phyloP scores from a whole-genome alignment of 1,284 basidiomycete species.

The Boletellus sp. region DNA sequence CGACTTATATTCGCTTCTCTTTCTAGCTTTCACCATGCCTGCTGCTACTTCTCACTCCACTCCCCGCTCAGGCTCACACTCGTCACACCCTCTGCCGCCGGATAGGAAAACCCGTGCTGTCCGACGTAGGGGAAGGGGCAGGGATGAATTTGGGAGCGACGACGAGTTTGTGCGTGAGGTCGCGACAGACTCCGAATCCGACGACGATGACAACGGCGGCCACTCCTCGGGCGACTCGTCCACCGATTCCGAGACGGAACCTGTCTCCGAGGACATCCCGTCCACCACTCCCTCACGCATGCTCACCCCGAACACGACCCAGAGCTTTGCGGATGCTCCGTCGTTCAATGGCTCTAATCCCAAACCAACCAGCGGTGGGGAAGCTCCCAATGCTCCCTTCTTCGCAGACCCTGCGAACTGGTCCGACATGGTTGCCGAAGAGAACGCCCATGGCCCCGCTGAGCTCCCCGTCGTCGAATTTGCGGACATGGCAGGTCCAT shows the following conservation, averaged over 20 bases:
- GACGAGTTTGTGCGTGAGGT: constrained; percentile 70
- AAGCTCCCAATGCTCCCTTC: constrained; percentile 44
- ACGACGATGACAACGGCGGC: constrained; percentile 55
- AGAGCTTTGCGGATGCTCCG: constrained; percentile 46
- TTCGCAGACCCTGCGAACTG: constrained; percentile 56
- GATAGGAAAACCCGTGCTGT: constrained; percentile 49
- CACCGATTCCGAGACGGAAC: constrained; percentile 65
- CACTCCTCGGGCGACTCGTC: constrained; percentile 56
- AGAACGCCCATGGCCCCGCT: constrained; percentile 52
- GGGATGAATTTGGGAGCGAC: constrained; percentile 58
- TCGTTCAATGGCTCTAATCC: constrained; percentile 23
- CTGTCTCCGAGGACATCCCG: constrained; percentile 56
- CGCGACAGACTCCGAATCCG: constrained; percentile 62
- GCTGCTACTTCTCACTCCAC: constrained; percentile 35
- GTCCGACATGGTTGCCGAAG: constrained; percentile 82
- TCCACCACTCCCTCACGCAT: constrained; percentile 48
- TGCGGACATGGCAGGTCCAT: constrained; percentile 53
- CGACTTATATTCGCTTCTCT: constrained; percentile 8
- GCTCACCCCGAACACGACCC: constrained; percentile 61
- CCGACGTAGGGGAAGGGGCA: constrained; percentile 53
- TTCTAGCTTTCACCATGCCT: constrained; percentile 41
- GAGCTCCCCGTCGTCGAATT: constrained; percentile 80
- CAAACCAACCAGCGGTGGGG: constrained; percentile 23
- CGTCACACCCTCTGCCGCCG: constrained; percentile 23
- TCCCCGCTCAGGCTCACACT: constrained; percentile 17